These are phyloP conservation scores for Trifolium repens DNA, from an alignment of 306 rosid species.

Conservation along the genomic window DNA sequence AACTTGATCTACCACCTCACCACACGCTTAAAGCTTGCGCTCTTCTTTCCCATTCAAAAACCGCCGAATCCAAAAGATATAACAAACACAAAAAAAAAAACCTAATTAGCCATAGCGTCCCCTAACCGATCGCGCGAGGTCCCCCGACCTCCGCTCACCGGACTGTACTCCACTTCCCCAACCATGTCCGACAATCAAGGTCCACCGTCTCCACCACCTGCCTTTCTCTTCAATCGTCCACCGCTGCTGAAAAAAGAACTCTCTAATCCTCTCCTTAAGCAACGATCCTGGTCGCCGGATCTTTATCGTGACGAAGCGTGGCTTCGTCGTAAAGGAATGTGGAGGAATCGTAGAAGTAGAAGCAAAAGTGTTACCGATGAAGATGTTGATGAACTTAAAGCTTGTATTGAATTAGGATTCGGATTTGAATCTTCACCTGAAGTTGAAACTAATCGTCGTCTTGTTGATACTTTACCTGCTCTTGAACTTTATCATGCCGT, in stretches of 20 bases:
- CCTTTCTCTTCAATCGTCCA: slow-evolving; percentile 39
- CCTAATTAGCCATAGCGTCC: slow-evolving; percentile 54
- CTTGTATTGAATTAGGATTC: slow-evolving; percentile 87
- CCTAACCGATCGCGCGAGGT: slow-evolving; percentile 71
- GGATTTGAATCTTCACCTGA: slow-evolving; percentile 76
- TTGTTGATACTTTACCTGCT: slow-evolving; percentile 85
- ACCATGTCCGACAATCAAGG: slow-evolving; percentile 46
- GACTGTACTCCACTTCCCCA: no score
- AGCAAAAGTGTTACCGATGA: slow-evolving; percentile 88
- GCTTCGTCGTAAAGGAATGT: slow-evolving; percentile 78
- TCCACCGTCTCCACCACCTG: slow-evolving; percentile 35
- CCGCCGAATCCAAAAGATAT: slow-evolving; percentile 3
- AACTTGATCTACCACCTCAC: slow-evolving; percentile 37
- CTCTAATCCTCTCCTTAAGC: slow-evolving; percentile 67
- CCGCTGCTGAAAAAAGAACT: not conserved
- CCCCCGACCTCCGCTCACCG: slow-evolving; percentile 70
- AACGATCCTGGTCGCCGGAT: slow-evolving; percentile 93
- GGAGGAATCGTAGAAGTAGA: slow-evolving; percentile 68
- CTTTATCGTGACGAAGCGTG: slow-evolving; percentile 80
- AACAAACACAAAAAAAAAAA: not conserved
- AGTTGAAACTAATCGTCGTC: slow-evolving; percentile 54
- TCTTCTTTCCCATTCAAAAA: slow-evolving; percentile 10
- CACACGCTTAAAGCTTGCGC: slow-evolving; percentile 18
- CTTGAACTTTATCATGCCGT: slow-evolving; percentile 81
- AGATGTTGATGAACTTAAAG: slow-evolving; percentile 87